Conservation (phyloP, 2,329 filamentous ascomycete genomes). For the Botrytis sinoallii region DNA sequence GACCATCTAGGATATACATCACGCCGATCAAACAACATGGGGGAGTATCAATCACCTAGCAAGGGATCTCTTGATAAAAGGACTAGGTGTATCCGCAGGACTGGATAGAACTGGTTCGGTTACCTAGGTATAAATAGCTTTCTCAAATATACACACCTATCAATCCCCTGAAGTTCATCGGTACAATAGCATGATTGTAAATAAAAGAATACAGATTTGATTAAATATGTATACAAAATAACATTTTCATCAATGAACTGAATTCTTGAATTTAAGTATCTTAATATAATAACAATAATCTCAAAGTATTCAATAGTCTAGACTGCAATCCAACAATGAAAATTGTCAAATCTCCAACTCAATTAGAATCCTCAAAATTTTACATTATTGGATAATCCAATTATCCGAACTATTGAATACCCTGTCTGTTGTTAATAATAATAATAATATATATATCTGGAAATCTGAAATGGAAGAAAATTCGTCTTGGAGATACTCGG, state of each 20-base stretch:
- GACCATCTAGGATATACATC: neutral
- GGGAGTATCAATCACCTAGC: neutral
- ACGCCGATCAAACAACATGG: neutral
- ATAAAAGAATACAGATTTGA: neutral
- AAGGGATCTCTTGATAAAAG: neutral
- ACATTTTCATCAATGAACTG: neutral
- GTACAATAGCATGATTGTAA: neutral
- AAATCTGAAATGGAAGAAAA: no score
- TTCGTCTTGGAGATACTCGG: no score
- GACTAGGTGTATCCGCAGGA: neutral
- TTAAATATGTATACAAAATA: neutral
- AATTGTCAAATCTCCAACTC: no score
- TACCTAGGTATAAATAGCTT: neutral
- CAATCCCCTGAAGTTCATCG: rapidly evolving
- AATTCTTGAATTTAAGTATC: neutral
- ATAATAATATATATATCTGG: no score
- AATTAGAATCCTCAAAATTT: no score
- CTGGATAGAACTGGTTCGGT: neutral
- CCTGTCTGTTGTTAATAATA: no score
- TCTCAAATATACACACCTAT: neutral
- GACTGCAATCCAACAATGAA: no score
- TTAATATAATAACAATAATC: no score
- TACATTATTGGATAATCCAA: no score
- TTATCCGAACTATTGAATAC: no score
- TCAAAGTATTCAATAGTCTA: no score